Evolutionary conservation across 805 yeast genomes (phyloP).

Genomic region (Suhomyces tanzawaensis): DNA sequence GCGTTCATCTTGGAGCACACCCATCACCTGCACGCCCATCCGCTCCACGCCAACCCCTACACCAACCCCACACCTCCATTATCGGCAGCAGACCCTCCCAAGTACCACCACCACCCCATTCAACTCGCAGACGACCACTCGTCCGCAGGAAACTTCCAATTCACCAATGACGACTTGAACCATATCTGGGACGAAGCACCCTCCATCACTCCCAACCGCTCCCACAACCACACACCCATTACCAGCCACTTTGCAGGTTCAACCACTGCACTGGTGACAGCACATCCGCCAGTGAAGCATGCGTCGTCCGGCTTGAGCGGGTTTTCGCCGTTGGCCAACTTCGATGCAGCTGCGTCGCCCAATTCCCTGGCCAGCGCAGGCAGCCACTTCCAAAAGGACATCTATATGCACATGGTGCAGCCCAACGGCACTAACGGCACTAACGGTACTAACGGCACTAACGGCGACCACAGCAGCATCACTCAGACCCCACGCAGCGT

Average conservation of each 20-base stretch:
- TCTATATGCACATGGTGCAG: neutral
- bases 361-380: conserved; percentile 1
- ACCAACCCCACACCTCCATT: conserved; percentile 8
- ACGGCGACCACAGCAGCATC: neutral
- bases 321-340: conserved; percentile 8
- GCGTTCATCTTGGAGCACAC: conserved; percentile 49
- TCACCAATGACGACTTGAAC: conserved; percentile 12
- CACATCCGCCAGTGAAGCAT: conserved; percentile 2
- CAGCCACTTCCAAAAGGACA: conserved; percentile 1
- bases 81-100: conserved; percentile 2
- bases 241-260: neutral
- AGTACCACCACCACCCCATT: conserved; percentile 5
- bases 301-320: conserved; percentile 1
- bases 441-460: neutral
- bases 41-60: conserved; percentile 2
- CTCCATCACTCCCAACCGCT: conserved; percentile 5
- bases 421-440: neutral
- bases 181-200: conserved; percentile 11
- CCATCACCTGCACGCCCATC: conserved; percentile 4
- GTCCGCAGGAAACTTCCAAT: conserved; percentile 9
- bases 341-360: conserved; percentile 6
- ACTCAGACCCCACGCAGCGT: conserved; percentile 4
- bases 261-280: conserved; percentile 4
- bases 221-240: conserved; percentile 8
- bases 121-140: conserved; percentile 6